A percentile compares a stretch with the other conserved stretches of the same genome.
These are phyloP conservation scores for Penstemon davidsonii DNA, from an alignment of 257 asterid genomes.

Conservation along the genomic window DNA sequence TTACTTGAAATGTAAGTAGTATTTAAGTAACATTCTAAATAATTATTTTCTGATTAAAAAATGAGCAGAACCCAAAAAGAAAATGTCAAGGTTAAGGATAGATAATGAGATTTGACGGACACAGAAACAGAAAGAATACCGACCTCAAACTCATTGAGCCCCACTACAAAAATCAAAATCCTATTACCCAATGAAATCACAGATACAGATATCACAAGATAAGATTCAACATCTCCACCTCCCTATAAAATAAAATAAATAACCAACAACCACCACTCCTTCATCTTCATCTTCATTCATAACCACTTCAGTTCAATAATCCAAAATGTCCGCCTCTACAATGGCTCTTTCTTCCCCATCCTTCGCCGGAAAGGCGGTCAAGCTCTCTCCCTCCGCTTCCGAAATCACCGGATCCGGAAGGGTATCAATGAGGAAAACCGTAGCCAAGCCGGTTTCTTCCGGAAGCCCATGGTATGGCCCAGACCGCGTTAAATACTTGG, in stretches of 20 bases:
- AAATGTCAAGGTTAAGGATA: too few relatives aligned
- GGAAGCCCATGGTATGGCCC: slow-evolving; percentile 23
- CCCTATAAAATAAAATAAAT: neutral
- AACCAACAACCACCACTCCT: neutral
- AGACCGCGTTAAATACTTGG: slow-evolving; percentile 23
- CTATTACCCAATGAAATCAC: slow-evolving; percentile 22
- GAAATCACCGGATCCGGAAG: slow-evolving; percentile 20
- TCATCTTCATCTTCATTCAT: neutral
- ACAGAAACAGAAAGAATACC: too few relatives aligned
- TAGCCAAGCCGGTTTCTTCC: slow-evolving; percentile 27
- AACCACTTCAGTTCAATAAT: neutral
- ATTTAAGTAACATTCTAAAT: too few relatives aligned
- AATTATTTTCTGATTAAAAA: too few relatives aligned
- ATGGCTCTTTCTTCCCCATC: slow-evolving; percentile 39
- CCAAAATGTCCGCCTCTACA: slow-evolving; percentile 30
- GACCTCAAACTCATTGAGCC: too few relatives aligned
- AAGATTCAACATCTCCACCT: neutral
- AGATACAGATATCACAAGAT: slow-evolving; percentile 24
- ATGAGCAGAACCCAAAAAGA: too few relatives aligned
- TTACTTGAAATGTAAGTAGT: too few relatives aligned
- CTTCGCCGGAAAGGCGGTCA: slow-evolving; percentile 29
- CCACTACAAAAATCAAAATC: neutral
- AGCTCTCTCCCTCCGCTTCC: slow-evolving; percentile 23
- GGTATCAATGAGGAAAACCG: slow-evolving; percentile 30
- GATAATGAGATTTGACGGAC: too few relatives aligned